phyloP scores from a whole-genome alignment of 2,329 filamentous ascomycete genomes.

The Penicillium sp. region DNA sequence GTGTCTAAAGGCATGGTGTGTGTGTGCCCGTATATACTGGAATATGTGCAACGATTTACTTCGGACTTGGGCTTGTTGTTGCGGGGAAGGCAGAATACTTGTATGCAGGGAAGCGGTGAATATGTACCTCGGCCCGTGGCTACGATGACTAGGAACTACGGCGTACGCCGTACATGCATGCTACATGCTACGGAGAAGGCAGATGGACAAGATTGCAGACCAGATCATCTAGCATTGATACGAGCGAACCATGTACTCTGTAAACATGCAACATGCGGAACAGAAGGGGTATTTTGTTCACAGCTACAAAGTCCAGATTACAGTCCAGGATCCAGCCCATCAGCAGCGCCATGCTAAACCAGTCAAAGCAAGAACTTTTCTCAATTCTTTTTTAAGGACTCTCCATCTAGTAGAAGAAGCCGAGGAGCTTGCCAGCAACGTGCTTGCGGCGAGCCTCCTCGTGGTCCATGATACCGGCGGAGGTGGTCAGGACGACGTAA shows the following conservation, averaged over 20 bases:
- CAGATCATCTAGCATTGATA: constrained; percentile 22
- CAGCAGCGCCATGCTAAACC: constrained; percentile 20
- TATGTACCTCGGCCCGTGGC: neutral
- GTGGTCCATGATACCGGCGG: constrained; percentile 99
- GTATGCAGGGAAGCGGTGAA: constrained; percentile 1
- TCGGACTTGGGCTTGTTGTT: neutral
- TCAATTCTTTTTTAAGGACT: constrained; percentile 24
- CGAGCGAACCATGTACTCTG: constrained; percentile 25
- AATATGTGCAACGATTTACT: neutral
- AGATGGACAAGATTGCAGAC: constrained; percentile 13
- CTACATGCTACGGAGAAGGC: neutral
- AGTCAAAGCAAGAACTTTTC: constrained; percentile 30
- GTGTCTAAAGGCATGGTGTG: constrained; percentile 61
- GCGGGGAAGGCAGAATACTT: constrained; percentile 21
- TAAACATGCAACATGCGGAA: constrained; percentile 19
- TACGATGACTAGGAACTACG: neutral
- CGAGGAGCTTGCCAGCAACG: constrained; percentile 98
- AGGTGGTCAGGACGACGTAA: constrained; percentile 98
- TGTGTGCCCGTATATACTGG: no score
- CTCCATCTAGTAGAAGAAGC: constrained; percentile 89
- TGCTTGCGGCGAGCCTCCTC: constrained; percentile 99
- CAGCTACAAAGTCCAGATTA: constrained; percentile 24
- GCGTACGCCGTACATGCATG: no score
- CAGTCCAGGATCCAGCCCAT: constrained; percentile 27
- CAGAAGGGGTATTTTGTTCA: constrained; percentile 16